Evolutionary conservation across 108 stramenopile species (phyloP).

Genomic region (Chaetoceros muelleri): DNA sequence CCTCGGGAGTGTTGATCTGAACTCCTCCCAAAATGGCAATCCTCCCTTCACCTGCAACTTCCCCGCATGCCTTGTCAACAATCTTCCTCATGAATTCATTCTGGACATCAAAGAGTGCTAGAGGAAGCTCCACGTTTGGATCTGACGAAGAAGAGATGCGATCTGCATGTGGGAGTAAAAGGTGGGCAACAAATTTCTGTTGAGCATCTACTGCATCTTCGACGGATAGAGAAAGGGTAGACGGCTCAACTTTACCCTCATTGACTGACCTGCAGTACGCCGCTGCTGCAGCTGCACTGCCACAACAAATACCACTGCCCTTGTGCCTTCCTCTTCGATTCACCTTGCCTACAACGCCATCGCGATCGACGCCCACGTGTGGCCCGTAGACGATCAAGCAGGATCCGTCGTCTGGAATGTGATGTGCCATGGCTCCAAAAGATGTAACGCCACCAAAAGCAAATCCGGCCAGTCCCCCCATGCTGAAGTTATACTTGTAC

Average conservation of each 20-base stretch:
- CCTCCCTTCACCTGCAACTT: slow-evolving; percentile 30
- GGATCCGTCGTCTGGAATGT: slow-evolving; percentile 53
- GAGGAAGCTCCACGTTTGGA: slow-evolving; percentile 25
- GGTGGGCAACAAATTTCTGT: slow-evolving; percentile 30
- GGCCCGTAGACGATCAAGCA: slow-evolving; percentile 50
- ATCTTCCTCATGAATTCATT: slow-evolving; percentile 33
- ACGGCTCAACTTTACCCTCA: slow-evolving; percentile 21
- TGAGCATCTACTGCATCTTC: slow-evolving; percentile 41
- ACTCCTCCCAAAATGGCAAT: slow-evolving; percentile 47
- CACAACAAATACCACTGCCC: slow-evolving; percentile 33
- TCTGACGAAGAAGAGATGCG: slow-evolving; percentile 29
- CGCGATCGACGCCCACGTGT: slow-evolving; percentile 44
- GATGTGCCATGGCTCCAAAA: slow-evolving; percentile 58
- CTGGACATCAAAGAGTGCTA: slow-evolving; percentile 37
- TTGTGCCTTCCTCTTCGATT: slow-evolving; percentile 38
- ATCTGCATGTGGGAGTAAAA: slow-evolving; percentile 35
- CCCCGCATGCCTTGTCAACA: slow-evolving; percentile 31
- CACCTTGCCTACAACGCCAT: slow-evolving; percentile 43
- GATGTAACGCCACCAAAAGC: slow-evolving; percentile 53
- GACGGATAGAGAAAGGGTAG: slow-evolving; percentile 10
- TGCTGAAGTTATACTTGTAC: slow-evolving; percentile 40
- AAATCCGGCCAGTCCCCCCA: slow-evolving; percentile 64
- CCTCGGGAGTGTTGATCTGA: slow-evolving; percentile 47
- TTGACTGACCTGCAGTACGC: slow-evolving; percentile 30
- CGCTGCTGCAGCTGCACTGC: slow-evolving; percentile 30